Evolutionary conservation across 139 green algal species (phyloP), one percentile per base, ranked within the genome.

Genomic region (Micromonas pusilla): DNA sequence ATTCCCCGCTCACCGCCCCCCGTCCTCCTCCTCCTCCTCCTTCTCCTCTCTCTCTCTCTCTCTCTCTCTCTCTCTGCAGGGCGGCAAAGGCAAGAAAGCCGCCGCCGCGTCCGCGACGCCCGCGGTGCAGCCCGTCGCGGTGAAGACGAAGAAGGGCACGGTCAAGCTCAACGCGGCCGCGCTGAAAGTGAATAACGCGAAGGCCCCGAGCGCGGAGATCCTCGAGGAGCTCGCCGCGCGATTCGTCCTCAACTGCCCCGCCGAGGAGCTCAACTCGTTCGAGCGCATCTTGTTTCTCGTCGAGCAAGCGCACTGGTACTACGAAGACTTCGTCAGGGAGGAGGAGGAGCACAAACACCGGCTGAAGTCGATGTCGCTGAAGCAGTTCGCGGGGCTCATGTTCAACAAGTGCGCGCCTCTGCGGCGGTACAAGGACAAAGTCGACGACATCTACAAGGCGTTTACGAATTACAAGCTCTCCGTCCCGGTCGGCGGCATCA

Each of bases 221-320:
- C 37, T 75, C 19, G 88, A 96, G 19, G 91, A 96, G 20, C 82
- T 96, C 23, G 90, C 81, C 70, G 88, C 88, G 31, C 82, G 92
- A 1, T 97, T 97, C 79, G 91, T 97, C 30, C 81, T 97, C 13
- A 96, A 93, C 63, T 84, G 84, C 1, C 90, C 92, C 1, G 72
- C 82, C 0, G 88, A 91, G 52, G 92, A 97, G 32, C 85, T 96
- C 6, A 82, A 87, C 85, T 92, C 88, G 28, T 92, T 91, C 26
- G 91, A 97, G 77, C 86, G 90, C 54, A 85, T 98, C 0, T 85
- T 97, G 54, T 98, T 98, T 66, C 72, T 92, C 0, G 88, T 98
- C 0, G 94, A 98, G 77, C 72, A 70, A 13, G 94, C 94, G 2
- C 93, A 94, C 86, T 98, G 94, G 94, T 96, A 94, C 66, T 98